These are phyloP conservation scores for Stenocarpella maydis DNA, from an alignment of 2,329 filamentous ascomycete species.

Conservation along the genomic window DNA sequence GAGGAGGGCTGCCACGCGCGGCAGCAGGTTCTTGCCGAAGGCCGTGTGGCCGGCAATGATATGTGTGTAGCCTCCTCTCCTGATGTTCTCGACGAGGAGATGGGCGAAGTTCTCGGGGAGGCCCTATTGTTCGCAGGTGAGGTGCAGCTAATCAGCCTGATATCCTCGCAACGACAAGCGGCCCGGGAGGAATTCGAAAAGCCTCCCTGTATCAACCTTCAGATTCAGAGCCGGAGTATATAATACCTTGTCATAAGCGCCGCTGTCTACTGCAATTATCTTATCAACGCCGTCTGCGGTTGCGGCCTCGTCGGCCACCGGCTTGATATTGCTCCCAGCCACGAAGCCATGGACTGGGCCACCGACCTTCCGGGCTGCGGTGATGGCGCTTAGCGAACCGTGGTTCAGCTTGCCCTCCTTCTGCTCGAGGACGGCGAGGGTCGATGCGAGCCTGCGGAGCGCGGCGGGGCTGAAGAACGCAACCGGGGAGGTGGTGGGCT, in stretches of 20 bases:
- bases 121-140: slow-evolving; percentile 60
- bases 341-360: slow-evolving; percentile 87
- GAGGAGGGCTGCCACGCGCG: slow-evolving; percentile 87
- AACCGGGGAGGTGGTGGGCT: slow-evolving; percentile 41
- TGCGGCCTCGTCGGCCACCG: slow-evolving; percentile 81
- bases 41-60: slow-evolving; percentile 90
- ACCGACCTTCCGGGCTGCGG: slow-evolving; percentile 86
- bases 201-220: neutral
- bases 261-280: slow-evolving; percentile 87
- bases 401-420: slow-evolving; percentile 85
- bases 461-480: slow-evolving; percentile 57
- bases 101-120: slow-evolving; percentile 95
- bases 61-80: slow-evolving; percentile 93
- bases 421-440: slow-evolving; percentile 92
- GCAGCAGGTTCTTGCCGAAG: slow-evolving; percentile 95
- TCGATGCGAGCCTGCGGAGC: slow-evolving; percentile 78
- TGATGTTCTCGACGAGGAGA: slow-evolving; percentile 93
- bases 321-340: slow-evolving; percentile 80
- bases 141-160: neutral
- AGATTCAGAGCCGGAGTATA: neutral
- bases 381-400: slow-evolving; percentile 84
- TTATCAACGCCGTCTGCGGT: slow-evolving; percentile 93
- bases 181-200: neutral
- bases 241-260: slow-evolving; percentile 87
- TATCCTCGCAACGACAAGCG: neutral